These are phyloP conservation scores for Erythrophleum fordii DNA, from an alignment of 306 rosid species.

Conservation along the genomic window DNA sequence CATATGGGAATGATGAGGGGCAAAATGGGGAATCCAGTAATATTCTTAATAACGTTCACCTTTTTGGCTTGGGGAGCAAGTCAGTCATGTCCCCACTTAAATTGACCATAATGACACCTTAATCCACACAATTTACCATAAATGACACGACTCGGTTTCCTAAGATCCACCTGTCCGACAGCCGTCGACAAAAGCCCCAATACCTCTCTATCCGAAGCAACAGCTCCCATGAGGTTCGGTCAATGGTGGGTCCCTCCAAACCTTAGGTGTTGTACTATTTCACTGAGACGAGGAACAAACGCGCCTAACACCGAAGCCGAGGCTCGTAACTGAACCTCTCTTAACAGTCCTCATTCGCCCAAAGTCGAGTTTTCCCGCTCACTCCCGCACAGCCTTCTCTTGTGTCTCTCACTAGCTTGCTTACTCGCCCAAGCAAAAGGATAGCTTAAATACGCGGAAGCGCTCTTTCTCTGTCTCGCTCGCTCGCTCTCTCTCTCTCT, in stretches of 20 bases:
- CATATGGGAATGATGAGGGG: not conserved
- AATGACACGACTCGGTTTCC: constrained; percentile 50
- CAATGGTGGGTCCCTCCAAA: constrained; percentile 42
- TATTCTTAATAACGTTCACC: constrained; percentile 18
- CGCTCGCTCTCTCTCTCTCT: not conserved
- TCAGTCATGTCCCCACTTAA: not conserved
- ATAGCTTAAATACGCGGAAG: constrained; percentile 28
- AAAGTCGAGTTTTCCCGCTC: constrained; percentile 73
- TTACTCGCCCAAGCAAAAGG: constrained; percentile 36
- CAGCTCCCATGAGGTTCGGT: not conserved
- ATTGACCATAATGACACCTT: not conserved
- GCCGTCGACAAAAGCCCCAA: constrained; percentile 4
- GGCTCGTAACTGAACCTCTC: constrained; percentile 40
- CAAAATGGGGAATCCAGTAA: not conserved
- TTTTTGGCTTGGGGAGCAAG: constrained; percentile 55
- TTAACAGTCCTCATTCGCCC: not conserved
- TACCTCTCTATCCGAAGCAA: constrained; percentile 39
- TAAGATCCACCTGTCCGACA: constrained; percentile 30
- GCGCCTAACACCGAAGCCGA: constrained; percentile 15
- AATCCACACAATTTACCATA: not conserved
- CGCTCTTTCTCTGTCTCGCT: not conserved
- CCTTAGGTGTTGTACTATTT: not conserved
- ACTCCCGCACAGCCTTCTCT: not conserved
- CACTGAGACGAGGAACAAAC: not conserved
- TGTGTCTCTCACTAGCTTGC: not conserved